phyloP scores from a whole-genome alignment of 768 basidiomycete genomes.

The Tricholoma sp. region DNA sequence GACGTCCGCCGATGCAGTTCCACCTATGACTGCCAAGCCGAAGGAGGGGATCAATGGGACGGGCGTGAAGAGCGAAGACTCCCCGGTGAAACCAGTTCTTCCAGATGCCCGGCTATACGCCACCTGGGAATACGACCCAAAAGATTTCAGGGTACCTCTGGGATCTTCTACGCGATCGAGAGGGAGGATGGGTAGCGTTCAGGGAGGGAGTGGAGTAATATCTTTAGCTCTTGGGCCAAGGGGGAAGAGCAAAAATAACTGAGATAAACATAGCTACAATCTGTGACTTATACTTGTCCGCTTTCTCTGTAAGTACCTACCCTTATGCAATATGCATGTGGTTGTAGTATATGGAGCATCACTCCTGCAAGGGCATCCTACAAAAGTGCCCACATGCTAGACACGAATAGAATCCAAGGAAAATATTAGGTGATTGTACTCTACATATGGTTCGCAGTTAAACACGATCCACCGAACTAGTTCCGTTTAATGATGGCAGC shows the following conservation, averaged over 20 bases:
- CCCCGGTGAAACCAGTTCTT: conserved; percentile 29
- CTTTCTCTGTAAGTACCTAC: background rate
- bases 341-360: too few species aligned
- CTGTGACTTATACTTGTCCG: background rate
- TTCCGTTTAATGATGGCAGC: conserved; percentile 13
- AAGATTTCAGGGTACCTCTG: conserved; percentile 40
- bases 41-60: conserved; percentile 21
- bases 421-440: background rate
- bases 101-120: conserved; percentile 50
- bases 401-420: background rate
- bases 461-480: background rate
- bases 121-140: conserved; percentile 53
- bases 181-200: conserved; percentile 29
- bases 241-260: conserved; percentile 3
- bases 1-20: conserved; percentile 20
- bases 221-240: conserved; percentile 7
- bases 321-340: too few species aligned
- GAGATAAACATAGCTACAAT: background rate
- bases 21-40: conserved; percentile 22
- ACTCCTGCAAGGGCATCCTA: background rate
- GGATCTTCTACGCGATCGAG: conserved; percentile 20
- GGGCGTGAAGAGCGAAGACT: conserved; percentile 22
- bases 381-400: background rate
- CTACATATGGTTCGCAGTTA: background rate
- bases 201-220: conserved; percentile 14